Conservation (phyloP, 805 yeast genomes). For the Candida xiaguanensis region DNA sequence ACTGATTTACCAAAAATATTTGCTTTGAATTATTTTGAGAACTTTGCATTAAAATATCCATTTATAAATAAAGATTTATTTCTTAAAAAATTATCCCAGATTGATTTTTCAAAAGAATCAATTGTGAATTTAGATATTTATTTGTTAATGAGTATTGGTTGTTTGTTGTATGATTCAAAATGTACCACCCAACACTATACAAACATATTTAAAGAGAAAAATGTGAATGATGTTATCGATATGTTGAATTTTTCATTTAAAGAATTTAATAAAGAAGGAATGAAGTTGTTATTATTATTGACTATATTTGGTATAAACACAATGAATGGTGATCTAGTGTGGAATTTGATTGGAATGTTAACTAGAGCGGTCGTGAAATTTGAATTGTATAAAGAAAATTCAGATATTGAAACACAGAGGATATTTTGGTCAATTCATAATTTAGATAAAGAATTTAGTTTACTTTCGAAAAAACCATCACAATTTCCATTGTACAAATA, state of each 20-base stretch:
- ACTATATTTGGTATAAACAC: slow-evolving; percentile 27
- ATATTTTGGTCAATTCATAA: slow-evolving; percentile 37
- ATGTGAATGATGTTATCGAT: slow-evolving; percentile 29
- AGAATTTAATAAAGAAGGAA: slow-evolving; percentile 20
- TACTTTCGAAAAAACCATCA: slow-evolving; percentile 32
- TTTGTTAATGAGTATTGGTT: slow-evolving; percentile 36
- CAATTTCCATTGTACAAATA: slow-evolving; percentile 27
- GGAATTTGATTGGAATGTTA: slow-evolving; percentile 35
- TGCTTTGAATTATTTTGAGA: slow-evolving; percentile 33
- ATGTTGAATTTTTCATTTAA: slow-evolving; percentile 25
- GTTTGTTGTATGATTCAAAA: slow-evolving; percentile 31
- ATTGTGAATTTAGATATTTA: slow-evolving; percentile 37
- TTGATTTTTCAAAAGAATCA: slow-evolving; percentile 31
- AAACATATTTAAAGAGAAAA: slow-evolving; percentile 28
- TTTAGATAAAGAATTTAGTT: slow-evolving; percentile 35
- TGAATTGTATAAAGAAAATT: slow-evolving; percentile 16
- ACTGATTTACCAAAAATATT: slow-evolving; percentile 28
- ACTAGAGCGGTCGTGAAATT: slow-evolving; percentile 22
- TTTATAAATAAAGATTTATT: slow-evolving; percentile 24
- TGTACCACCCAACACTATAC: slow-evolving; percentile 19
- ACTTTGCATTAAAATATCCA: slow-evolving; percentile 34
- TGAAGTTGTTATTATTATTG: slow-evolving; percentile 29
- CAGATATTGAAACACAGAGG: slow-evolving; percentile 11
- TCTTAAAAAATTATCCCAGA: slow-evolving; percentile 18
- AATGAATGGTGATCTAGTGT: slow-evolving; percentile 24